Percentiles rank a stretch among this genome's conserved stretches.
These are phyloP conservation scores for Schizothecium vesticola DNA, from an alignment of 495 filamentous ascomycete genomes.

Conservation along the genomic window DNA sequence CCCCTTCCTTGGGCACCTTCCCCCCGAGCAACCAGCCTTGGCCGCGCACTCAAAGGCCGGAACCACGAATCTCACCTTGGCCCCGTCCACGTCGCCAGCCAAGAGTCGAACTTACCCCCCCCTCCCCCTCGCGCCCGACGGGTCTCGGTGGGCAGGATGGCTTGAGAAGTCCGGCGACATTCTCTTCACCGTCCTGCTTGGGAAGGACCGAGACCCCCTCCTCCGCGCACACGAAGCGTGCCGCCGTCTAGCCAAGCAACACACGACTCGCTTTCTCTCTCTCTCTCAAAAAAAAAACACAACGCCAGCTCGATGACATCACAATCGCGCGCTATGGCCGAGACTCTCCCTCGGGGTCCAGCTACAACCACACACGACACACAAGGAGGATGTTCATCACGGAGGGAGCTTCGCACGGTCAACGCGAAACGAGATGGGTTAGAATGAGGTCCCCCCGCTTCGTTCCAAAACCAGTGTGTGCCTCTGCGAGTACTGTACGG, in stretches of 20 bases:
- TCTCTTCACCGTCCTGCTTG: background rate
- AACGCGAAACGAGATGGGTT: background rate
- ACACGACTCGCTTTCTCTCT: background rate
- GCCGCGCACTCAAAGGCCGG: background rate
- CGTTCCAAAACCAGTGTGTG: background rate
- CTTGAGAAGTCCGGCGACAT: background rate
- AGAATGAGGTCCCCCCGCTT: too few species aligned
- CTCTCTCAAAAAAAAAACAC: background rate
- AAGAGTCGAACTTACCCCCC: background rate
- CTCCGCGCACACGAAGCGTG: background rate
- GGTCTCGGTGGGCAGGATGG: background rate
- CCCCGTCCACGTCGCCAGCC: background rate
- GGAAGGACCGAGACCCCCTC: background rate
- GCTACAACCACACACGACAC: background rate
- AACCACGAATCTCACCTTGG: background rate
- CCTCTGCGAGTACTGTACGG: background rate
- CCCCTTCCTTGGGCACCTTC: background rate
- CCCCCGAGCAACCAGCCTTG: background rate
- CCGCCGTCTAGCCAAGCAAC: background rate
- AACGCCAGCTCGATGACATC: background rate
- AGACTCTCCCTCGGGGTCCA: background rate
- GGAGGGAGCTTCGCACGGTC: background rate
- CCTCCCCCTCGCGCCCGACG: background rate
- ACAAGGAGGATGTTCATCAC: background rate
- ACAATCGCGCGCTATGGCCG: background rate